phyloP scores from a whole-genome alignment of 73 alveolate genomes.

The Paraurostyla sp. region DNA sequence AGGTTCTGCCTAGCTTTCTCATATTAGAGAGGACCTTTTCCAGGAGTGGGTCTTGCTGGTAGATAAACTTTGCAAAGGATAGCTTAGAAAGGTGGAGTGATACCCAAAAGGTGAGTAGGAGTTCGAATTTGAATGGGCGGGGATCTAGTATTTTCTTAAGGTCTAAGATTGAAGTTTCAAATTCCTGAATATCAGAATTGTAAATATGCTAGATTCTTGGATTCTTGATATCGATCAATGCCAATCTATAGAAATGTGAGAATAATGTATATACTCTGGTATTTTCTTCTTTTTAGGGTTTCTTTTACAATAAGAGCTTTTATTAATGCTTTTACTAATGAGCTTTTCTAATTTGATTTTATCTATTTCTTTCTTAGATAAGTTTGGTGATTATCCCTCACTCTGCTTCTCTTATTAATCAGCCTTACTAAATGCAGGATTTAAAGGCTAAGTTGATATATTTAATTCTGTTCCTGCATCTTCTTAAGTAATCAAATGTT shows the following conservation, averaged over 20 bases:
- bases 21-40: constrained; percentile 28
- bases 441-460: no score
- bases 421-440: no score
- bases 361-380: no score
- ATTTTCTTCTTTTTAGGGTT: neutral
- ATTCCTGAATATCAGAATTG: constrained; percentile 51
- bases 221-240: constrained; percentile 46
- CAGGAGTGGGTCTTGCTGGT: constrained; percentile 15
- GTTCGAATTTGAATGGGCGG: constrained; percentile 7
- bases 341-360: no score
- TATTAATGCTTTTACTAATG: neutral
- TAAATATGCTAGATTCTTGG: constrained; percentile 21
- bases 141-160: constrained; percentile 1
- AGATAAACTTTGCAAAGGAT: constrained; percentile 18
- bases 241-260: neutral
- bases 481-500: no score
- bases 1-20: neutral
- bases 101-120: constrained; percentile 51
- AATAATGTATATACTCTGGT: constrained; percentile 32
- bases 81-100: constrained; percentile 26
- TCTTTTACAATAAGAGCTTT: constrained; percentile 22
- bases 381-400: no score
- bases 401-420: no score
- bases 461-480: no score
- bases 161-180: neutral